These are phyloP conservation scores for Berberis thunbergii DNA, from an alignment of 164 flowering plant species.

Conservation along the genomic window DNA sequence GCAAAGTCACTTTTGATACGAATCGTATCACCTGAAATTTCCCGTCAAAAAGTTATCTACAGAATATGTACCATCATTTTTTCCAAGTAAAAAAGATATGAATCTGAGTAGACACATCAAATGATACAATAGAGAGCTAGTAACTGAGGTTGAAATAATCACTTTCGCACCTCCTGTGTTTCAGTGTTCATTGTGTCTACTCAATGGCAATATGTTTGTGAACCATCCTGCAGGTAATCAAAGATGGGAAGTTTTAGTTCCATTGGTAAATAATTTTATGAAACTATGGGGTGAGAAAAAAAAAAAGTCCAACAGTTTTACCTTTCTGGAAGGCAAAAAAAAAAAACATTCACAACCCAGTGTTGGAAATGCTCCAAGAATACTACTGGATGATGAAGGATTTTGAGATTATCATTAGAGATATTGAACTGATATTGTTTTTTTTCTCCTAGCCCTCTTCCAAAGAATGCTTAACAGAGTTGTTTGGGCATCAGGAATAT, in stretches of 20 bases:
- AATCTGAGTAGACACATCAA: not conserved
- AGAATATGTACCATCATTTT: too few relatives aligned
- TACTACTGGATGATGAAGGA: too few relatives aligned
- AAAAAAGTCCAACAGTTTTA: too few relatives aligned
- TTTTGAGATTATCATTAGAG: too few relatives aligned
- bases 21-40: conserved; percentile 64
- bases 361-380: too few relatives aligned
- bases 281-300: too few relatives aligned
- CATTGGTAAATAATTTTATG: not conserved
- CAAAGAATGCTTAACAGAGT: too few relatives aligned
- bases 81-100: not conserved
- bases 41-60: conserved; percentile 4
- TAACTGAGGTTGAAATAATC: not conserved
- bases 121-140: not conserved
- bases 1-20: conserved; percentile 81
- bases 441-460: too few relatives aligned
- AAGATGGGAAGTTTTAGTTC: conserved; percentile 1
- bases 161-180: conserved; percentile 60
- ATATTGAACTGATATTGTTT: too few relatives aligned
- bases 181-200: conserved; percentile 80
- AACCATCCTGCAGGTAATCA: conserved; percentile 50
- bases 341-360: too few relatives aligned
- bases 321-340: too few relatives aligned
- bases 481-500: too few relatives aligned
- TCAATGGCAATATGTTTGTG: conserved; percentile 78